Evolutionary conservation across 441 rosid genomes (phyloP), one percentile per base, ranked within the genome.

Genomic region (Aquilaria agallochum): DNA sequence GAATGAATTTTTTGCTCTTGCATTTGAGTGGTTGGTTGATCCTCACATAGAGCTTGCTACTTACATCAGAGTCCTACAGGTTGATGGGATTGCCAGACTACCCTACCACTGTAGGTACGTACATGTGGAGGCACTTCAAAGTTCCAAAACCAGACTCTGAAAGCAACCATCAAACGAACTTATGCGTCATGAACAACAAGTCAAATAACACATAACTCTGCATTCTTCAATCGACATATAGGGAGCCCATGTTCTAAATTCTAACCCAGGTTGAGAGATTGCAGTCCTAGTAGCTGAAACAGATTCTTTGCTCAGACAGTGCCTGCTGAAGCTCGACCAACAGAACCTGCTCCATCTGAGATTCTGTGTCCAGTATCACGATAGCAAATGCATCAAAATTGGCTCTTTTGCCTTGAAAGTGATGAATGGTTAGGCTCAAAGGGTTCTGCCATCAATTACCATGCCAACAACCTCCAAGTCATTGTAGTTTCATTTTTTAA

Each of bases 11-110:
- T 10, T 78, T 10, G 3, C 88, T 5, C 78, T 87, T 20, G 68
- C 85, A 2, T 87, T 78, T 5, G 97, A 91, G 82, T 94, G 69
- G 82, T 75, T 75, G 54, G 58, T 95, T 2, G 97, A 94, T 73
- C 95, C 99, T 4, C 66, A 65, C 0, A 6, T 77, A 46, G 95
- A 94, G 76, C 59, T 91, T 59, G 96, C 96, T 47, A 82, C 94
- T 40, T 86, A 72, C 63, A 58, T 73, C 13, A 68, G 67, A 60
- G 89, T 80, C n/a, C 53, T 72, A 2, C 67, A 63, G 8, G 81
- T 89, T 13, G 86, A 89, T 66, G 97, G 96, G 33, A 58, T 94
- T 65, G 56, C 89, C 86, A 0, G 87, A 85, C 42, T 87, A 59
- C 70, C 95, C 95, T 4, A 81, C 64, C 47, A 85, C 91, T 1